Evolutionary conservation across 2,329 filamentous ascomycete genomes (phyloP).

Genomic region (Sarocladium strictum): DNA sequence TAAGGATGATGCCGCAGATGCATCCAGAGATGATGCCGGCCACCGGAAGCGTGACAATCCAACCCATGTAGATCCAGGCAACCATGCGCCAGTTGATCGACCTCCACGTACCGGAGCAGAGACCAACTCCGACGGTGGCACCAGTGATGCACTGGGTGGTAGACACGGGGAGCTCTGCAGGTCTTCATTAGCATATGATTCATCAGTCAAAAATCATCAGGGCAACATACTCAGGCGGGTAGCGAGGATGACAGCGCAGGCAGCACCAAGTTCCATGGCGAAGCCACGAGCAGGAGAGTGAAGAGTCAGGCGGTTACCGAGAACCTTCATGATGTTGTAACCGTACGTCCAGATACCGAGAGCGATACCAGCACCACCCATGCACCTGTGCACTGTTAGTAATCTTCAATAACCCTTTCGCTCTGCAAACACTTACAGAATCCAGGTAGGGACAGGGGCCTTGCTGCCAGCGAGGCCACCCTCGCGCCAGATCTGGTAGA

Average conservation of each 20-base stretch:
- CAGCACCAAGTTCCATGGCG: slow-evolving; percentile 41
- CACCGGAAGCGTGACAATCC: slow-evolving; percentile 19
- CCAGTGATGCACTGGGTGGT: slow-evolving; percentile 23
- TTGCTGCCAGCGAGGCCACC: slow-evolving; percentile 37
- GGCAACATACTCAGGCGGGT: slow-evolving; percentile 6
- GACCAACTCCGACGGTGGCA: slow-evolving; percentile 18
- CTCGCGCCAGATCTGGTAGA: slow-evolving; percentile 53
- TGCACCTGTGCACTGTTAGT: slow-evolving; percentile 21
- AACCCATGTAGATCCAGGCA: slow-evolving; percentile 20
- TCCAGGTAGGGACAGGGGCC: slow-evolving; percentile 51
- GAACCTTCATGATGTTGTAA: slow-evolving; percentile 59
- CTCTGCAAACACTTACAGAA: slow-evolving; percentile 31
- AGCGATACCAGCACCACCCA: slow-evolving; percentile 45
- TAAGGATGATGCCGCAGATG: slow-evolving; percentile 8
- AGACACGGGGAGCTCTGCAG: slow-evolving; percentile 17
- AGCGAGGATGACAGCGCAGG: slow-evolving; percentile 8
- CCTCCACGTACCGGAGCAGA: slow-evolving; percentile 18
- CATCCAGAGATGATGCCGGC: slow-evolving; percentile 19
- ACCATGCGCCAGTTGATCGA: slow-evolving; percentile 21
- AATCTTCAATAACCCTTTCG: background rate
- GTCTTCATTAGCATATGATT: background rate
- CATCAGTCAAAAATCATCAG: background rate
- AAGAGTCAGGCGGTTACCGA: slow-evolving; percentile 56
- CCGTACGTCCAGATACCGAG: slow-evolving; percentile 55
- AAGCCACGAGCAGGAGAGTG: slow-evolving; percentile 47